phyloP scores from a whole-genome alignment of 1,284 basidiomycete species.

The Amylostereum chailletii region DNA sequence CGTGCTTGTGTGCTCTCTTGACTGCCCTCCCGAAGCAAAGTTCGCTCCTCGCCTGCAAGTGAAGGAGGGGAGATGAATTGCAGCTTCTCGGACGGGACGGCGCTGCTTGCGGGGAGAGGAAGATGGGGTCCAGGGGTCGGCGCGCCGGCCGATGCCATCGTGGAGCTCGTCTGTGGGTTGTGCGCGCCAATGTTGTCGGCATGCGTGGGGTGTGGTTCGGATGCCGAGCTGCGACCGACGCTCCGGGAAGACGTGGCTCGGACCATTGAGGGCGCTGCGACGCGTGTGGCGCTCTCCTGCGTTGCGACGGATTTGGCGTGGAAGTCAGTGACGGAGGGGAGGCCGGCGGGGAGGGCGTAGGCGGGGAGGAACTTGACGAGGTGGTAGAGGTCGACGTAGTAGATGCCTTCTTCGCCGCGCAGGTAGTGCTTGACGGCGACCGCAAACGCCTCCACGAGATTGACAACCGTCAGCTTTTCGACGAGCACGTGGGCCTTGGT shows the following conservation, averaged over 20 bases:
- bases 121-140: conserved; percentile 18
- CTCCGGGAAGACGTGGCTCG: background rate
- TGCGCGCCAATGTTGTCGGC: background rate
- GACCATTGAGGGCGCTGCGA: background rate
- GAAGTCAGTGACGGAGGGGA: conserved; percentile 35
- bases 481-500: conserved; percentile 42
- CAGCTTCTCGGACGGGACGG: background rate
- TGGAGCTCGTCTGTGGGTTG: too few species aligned
- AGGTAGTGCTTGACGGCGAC: conserved; percentile 45
- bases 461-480: conserved; percentile 61
- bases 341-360: conserved; percentile 49
- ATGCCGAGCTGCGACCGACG: background rate
- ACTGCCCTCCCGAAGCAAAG: conserved; percentile 6
- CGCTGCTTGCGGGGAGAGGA: conserved; percentile 24
- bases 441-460: conserved; percentile 45
- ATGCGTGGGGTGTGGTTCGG: background rate
- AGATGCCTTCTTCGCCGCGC: conserved; percentile 10
- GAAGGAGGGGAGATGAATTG: background rate
- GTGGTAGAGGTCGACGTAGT: conserved; percentile 51
- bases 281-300: conserved; percentile 1
- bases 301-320: background rate
- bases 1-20: conserved; percentile 4
- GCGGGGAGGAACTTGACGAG: conserved; percentile 61
- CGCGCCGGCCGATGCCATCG: too few species aligned
- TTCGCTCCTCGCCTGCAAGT: conserved; percentile 4